A percentile compares a stretch with the other conserved stretches of the same genome.
Evolutionary conservation across 768 basidiomycete species (phyloP).

Genomic region (Lactarius hengduanensis): DNA sequence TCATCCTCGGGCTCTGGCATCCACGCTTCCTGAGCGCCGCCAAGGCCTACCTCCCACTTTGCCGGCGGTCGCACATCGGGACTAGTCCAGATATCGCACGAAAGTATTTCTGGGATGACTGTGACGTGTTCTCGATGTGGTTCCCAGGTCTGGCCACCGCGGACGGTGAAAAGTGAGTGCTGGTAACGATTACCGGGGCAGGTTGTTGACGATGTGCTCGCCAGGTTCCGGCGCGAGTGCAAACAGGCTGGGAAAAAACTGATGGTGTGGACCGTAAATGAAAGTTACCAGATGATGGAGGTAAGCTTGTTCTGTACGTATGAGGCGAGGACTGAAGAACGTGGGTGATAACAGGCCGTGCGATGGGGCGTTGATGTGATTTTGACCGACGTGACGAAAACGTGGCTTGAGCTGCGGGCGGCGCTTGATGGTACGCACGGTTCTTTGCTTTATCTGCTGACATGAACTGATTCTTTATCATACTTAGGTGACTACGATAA

Average conservation of each 20-base stretch:
- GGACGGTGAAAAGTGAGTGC: conserved; percentile 67
- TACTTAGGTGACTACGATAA: conserved; percentile 29
- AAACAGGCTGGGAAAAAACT: conserved; percentile 74
- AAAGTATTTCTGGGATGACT: conserved; percentile 86
- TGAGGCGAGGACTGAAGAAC: conserved; percentile 34
- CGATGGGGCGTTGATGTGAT: conserved; percentile 48
- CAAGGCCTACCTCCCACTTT: conserved; percentile 72
- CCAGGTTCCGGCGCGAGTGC: conserved; percentile 79
- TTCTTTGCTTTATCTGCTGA: neutral
- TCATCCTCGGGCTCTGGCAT: conserved; percentile 86
- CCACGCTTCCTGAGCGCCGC: conserved; percentile 84
- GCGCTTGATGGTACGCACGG: conserved; percentile 32
- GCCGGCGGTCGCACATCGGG: conserved; percentile 84
- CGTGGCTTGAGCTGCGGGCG: conserved; percentile 41
- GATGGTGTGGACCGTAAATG: conserved; percentile 97
- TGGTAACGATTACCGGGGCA: neutral
- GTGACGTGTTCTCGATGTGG: conserved; percentile 81
- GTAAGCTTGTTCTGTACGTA: conserved; percentile 39
- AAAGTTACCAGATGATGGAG: conserved; percentile 87
- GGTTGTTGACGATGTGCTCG: neutral
- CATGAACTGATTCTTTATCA: neutral
- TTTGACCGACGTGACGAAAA: conserved; percentile 45
- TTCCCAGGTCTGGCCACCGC: conserved; percentile 68
- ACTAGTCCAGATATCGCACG: conserved; percentile 66
- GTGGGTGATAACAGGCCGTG: conserved; percentile 50